Base-by-base conservation (phyloP, 2,329 filamentous ascomycete genomes). In the Xylariaceae sp. region DNA sequence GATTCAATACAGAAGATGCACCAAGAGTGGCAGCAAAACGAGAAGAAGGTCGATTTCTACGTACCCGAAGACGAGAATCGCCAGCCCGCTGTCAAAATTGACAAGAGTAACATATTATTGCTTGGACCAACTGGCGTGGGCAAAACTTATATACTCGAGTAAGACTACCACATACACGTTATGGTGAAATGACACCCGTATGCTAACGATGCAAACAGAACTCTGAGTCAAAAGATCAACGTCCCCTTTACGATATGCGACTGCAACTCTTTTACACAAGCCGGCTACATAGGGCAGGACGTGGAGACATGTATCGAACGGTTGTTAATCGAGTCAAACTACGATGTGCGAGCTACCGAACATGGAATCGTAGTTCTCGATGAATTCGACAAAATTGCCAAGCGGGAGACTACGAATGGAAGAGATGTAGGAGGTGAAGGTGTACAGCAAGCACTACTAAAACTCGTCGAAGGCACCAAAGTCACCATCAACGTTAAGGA, bases 371-470 rank as follows among this genome's bases (percentile, higher is more conserved):
- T 99, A 42, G 94, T 95, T 48, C 76, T 99, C 17, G 94, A 99
- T 60, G 94, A 99, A 71, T 90, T 99, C 48, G 94, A 99, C 74
- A 99, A 99, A 71, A 91, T 97, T 51, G 91, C 94, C 1, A 89
- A 88, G 35, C 84, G 89, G 22, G 92, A 94, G 65, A 87, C 91
- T 14, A 83, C 83, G 53, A 90, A 95, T 52, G 92, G 91, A 17
- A 88, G 95, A 60, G 94, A 99, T 63, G 94, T 99, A 2, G 89
- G 91, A 15, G 94, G 94, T 18, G 94, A 97, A 73, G 94, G 94
- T 46, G 94, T 97, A 0, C 94, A 99, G 64, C 94, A 99, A 70
- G 92, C 94, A 6, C 75, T 99, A 5, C 72, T 99, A 31, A 97
- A 97, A 71, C 90, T 99, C 38, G 89, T 99, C 17, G 94, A 99